Base-by-base conservation (phyloP, 805 yeast species). In the Kregervanrija pseudodelftensis region DNA sequence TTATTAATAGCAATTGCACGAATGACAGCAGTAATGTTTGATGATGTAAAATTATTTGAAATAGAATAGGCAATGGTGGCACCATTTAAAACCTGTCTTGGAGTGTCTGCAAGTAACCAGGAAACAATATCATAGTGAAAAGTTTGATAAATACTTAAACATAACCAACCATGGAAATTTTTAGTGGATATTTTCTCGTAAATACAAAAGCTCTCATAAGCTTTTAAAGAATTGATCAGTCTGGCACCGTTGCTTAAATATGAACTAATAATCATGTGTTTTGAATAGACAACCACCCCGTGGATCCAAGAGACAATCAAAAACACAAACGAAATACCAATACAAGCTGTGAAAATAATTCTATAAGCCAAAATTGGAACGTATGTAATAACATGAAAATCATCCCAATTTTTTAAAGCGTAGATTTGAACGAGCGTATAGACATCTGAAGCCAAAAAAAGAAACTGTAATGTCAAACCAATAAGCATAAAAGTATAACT, bases 41-140 rank as follows among this genome's bases (percentile, higher is more conserved):
- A 49, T 12, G 59, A 53, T 43, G 72, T 68, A 49, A 69, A 67
- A 35, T 60, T 49, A 42, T 68, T 72, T 12, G 75, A 74, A 32
- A 70, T 66, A 1, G 79, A 67, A 34, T 74, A 78, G 44, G 77
- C 77, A 51, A 67, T 69, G 9, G 96, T 86, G 52, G 85, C 67
- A 28, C 89, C 84, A 58, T 88, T 88, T 49, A 88, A 76, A 1
- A 85, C 81, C 63, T 88, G 96, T 63, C 96, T 77, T 17, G 96
- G 96, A 13, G 89, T 73, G 53, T 88, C 95, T 0, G 95, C 89
- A 38, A 85, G 66, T 9, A 87, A 54, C 52, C 87, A 72, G 39
- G 68, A 70, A 38, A 77, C 66, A 11, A 84, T 54, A 51, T 78
- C 82, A 43, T 77, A 76, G 53, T 83, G 81, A 43, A 83, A 66